Percentiles rank a stretch among this genome's conserved stretches.
Conservation (phyloP, 805 yeast species). For the Vanderwaltozyma tropicalis region DNA sequence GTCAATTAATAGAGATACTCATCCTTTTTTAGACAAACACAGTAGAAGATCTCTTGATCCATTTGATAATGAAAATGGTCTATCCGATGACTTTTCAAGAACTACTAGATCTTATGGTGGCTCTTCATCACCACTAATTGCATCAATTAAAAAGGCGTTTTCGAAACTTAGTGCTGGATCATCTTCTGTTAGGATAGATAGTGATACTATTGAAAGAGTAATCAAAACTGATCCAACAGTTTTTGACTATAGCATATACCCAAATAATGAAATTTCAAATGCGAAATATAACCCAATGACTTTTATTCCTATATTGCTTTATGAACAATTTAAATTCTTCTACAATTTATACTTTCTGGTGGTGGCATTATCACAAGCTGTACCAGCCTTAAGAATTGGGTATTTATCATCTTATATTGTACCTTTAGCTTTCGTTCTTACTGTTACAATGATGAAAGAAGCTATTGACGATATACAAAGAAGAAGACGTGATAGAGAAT, state of each 20-base stretch:
- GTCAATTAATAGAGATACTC: background rate
- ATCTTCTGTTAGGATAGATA: conserved; percentile 5
- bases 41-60: background rate
- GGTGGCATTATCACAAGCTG: conserved; percentile 87
- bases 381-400: conserved; percentile 86
- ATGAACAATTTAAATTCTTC: conserved; percentile 94
- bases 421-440: conserved; percentile 84
- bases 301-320: conserved; percentile 79
- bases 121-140: conserved; percentile 33
- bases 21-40: background rate
- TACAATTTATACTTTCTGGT: conserved; percentile 84
- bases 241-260: conserved; percentile 14
- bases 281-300: conserved; percentile 88
- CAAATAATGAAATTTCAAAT: conserved; percentile 68
- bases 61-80: background rate
- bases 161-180: conserved; percentile 28
- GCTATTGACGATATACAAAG: conserved; percentile 90
- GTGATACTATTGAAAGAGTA: conserved; percentile 30
- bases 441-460: conserved; percentile 91
- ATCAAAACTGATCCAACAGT: conserved; percentile 31
- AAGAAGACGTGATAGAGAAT: conserved; percentile 80
- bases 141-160: conserved; percentile 36
- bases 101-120: conserved; percentile 23
- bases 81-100: conserved; percentile 6
- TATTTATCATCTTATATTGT: conserved; percentile 86